phyloP scores from a whole-genome alignment of 164 flowering plant species.

The Saururus chinensis region DNA sequence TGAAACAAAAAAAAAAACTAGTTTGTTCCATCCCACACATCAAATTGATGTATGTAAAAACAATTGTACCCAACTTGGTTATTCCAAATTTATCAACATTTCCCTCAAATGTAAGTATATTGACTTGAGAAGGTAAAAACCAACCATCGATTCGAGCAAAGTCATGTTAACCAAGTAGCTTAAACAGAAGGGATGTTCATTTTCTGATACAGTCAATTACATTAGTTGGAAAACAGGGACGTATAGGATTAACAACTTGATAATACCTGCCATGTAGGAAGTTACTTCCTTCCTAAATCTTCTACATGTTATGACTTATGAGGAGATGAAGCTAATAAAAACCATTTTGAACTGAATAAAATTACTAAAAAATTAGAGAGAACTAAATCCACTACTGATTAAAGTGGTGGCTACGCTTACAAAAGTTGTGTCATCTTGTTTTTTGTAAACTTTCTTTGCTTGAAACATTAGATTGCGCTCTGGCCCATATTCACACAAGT shows the following conservation, averaged over 20 bases:
- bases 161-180: constrained; percentile 60
- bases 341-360: no score
- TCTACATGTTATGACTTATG: no score
- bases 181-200: constrained; percentile 66
- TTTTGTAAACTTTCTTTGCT: no score
- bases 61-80: constrained; percentile 43
- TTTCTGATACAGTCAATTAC: constrained; percentile 50
- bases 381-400: no score
- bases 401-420: no score
- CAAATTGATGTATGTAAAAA: constrained; percentile 86
- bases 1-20: constrained; percentile 87
- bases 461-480: no score
- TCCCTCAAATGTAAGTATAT: constrained; percentile 15
- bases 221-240: constrained; percentile 70
- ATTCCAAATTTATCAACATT: constrained; percentile 30
- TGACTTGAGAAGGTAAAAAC: constrained; percentile 54
- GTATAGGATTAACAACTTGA: constrained; percentile 86
- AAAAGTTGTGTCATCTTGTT: no score
- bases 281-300: no score
- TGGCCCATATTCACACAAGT: no score
- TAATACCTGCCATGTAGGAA: no score
- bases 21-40: constrained; percentile 98
- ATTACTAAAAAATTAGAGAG: no score
- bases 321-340: no score
- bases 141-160: constrained; percentile 97